Percentiles rank a stretch among this genome's conserved stretches.
phyloP scores from a whole-genome alignment of 331 rosid genomes.

The Malus hybrid region DNA sequence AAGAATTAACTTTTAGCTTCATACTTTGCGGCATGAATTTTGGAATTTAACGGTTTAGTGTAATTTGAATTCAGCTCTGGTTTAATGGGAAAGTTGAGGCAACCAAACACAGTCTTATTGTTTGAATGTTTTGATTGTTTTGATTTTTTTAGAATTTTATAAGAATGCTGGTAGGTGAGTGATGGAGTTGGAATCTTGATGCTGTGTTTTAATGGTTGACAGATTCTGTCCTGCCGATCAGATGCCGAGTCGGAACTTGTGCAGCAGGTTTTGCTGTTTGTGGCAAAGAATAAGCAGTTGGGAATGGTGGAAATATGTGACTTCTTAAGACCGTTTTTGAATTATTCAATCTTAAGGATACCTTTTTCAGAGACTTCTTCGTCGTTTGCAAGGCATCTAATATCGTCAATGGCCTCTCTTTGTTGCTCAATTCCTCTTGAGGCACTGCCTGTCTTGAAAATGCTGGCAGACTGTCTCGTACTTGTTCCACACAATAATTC shows the following conservation, averaged over 20 bases:
- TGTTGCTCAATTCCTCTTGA: constrained; percentile 65
- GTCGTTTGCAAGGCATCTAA: constrained; percentile 47
- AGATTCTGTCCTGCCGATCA: constrained; percentile 60
- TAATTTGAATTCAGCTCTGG: background rate
- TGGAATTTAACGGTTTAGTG: background rate
- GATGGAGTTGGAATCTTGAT: constrained; percentile 2
- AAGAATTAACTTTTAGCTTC: background rate
- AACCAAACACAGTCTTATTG: background rate
- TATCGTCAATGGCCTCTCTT: constrained; percentile 55
- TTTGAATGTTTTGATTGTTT: background rate
- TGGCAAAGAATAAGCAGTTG: constrained; percentile 45
- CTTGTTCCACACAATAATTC: constrained; percentile 40
- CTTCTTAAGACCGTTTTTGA: constrained; percentile 60
- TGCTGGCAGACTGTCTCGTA: constrained; percentile 51
- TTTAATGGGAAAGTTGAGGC: background rate
- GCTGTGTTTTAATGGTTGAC: constrained; percentile 18
- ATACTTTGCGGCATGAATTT: background rate
- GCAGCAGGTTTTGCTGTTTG: constrained; percentile 69
- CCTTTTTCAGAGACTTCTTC: constrained; percentile 41
- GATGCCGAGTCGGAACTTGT: constrained; percentile 75
- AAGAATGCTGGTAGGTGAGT: background rate
- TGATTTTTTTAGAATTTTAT: background rate
- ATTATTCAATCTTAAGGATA: constrained; percentile 48
- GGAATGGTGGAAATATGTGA: constrained; percentile 62
- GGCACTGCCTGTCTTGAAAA: constrained; percentile 57